Evolutionary conservation across 805 yeast species (phyloP).

Genomic region (Wickerhamiella kurtzmanii): DNA sequence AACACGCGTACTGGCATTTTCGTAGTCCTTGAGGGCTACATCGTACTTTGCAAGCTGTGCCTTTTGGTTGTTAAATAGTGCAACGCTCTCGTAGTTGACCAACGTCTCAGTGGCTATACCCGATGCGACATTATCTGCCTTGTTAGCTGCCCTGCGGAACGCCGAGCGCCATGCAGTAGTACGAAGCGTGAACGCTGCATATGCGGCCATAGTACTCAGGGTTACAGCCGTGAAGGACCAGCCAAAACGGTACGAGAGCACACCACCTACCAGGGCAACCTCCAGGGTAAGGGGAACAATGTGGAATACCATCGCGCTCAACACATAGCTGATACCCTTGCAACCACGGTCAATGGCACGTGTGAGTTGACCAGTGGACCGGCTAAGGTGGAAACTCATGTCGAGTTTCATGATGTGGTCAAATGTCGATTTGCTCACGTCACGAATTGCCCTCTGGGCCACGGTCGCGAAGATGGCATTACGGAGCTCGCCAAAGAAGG

Average conservation of each 20-base stretch:
- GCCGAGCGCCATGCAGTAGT: slow-evolving; percentile 96
- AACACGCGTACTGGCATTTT: slow-evolving; percentile 51
- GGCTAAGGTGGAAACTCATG: slow-evolving; percentile 72
- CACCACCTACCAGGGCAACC: slow-evolving; percentile 84
- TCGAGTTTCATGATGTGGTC: slow-evolving; percentile 72
- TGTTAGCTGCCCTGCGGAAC: slow-evolving; percentile 78
- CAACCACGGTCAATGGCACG: slow-evolving; percentile 97
- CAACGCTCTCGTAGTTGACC: slow-evolving; percentile 88
- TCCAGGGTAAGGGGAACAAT: slow-evolving; percentile 87
- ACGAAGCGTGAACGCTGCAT: slow-evolving; percentile 71
- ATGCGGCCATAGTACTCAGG: slow-evolving; percentile 73
- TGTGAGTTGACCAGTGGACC: slow-evolving; percentile 93
- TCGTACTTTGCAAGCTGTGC: slow-evolving; percentile 74
- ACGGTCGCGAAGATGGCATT: slow-evolving; percentile 94
- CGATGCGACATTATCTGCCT: slow-evolving; percentile 93
- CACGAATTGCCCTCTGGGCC: slow-evolving; percentile 84
- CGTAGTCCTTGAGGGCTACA: slow-evolving; percentile 56
- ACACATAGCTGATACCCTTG: slow-evolving; percentile 86
- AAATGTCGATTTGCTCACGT: slow-evolving; percentile 81
- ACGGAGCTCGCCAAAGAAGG: slow-evolving; percentile 82
- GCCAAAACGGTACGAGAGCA: slow-evolving; percentile 87
- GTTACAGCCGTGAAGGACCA: slow-evolving; percentile 80
- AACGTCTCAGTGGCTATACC: slow-evolving; percentile 86
- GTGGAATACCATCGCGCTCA: slow-evolving; percentile 95
- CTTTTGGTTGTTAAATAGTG: slow-evolving; percentile 82